Base-by-base conservation (phyloP, 2,329 filamentous ascomycete species). In the Colletotrichum neosansevieriae region DNA sequence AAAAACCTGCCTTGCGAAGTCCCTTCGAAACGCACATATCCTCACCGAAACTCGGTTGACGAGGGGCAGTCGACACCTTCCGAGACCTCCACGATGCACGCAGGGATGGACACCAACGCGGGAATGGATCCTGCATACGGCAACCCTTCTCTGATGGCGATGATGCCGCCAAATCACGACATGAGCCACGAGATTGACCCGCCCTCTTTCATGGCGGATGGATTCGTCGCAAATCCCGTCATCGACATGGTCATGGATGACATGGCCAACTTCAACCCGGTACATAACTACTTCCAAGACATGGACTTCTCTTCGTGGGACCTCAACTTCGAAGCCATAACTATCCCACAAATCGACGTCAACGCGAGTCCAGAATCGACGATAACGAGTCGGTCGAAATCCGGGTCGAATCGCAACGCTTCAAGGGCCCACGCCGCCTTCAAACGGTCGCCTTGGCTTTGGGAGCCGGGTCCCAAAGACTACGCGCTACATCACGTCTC, bases 251-350 rank as follows among this genome's bases (percentile, higher is more conserved):
- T 60, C 6, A 59, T 69, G 61, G 49, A 60, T 19, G 54, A 60
- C 34, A 71, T 76, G 42, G 68, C 73, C 29, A 74, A 72, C 63
- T 75, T 76, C 70, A 74, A 75, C 36, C 72, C 73, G 15, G 71
- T 73, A 32, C 71, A 76, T 19, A 75, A 70, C 42, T 73, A 73
- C 61, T 76, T 75, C 58, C 76, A 74, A 58, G 76, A 77, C 38
- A 72, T 78, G 71, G 76, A 78, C 71, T 77, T 78, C 51, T 73
- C 72, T 19, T 73, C 75, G 1, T 78, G 76, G 76, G 74, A 78
- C 50, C 67, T 78, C 11, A 74, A 77, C 42, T 76, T 77, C 29
- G 75, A 76, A 42, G 71, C 71, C 51, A 74, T 76, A 24, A 64
- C 71, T 17, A 72, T 78, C 13, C 76, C 76, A 11, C 73, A 73